Percentiles rank a stretch among this genome's conserved stretches.
phyloP scores from a whole-genome alignment of 768 basidiomycete genomes.

The Clathrus columnatus region DNA sequence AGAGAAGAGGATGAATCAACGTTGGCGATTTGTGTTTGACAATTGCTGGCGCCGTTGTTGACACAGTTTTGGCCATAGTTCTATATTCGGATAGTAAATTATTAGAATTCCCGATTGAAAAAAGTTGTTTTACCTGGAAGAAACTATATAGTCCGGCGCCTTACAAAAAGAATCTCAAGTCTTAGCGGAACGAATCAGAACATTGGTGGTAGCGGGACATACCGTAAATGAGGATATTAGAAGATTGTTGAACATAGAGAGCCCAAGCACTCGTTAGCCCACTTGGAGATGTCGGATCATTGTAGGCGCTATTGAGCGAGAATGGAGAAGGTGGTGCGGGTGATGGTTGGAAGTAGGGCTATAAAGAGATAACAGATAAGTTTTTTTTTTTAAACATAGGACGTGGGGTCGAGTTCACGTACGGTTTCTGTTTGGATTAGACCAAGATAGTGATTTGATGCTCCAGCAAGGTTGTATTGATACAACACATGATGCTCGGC shows the following conservation, averaged over 20 bases:
- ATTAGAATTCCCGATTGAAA: not conserved
- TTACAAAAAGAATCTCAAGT: constrained; percentile 15
- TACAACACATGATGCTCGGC: constrained; percentile 65
- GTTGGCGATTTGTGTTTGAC: constrained; percentile 50
- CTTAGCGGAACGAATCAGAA: not conserved
- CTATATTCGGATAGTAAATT: constrained; percentile 11
- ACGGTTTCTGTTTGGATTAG: constrained; percentile 73
- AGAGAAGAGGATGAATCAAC: constrained; percentile 42
- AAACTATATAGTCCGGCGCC: constrained; percentile 67
- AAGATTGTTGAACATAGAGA: constrained; percentile 41
- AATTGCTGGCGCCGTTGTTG: constrained; percentile 25
- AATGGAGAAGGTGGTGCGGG: constrained; percentile 54
- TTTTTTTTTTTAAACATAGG: not conserved
- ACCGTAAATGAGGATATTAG: constrained; percentile 59
- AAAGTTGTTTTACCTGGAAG: constrained; percentile 37
- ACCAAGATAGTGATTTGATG: constrained; percentile 60
- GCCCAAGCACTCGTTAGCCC: constrained; percentile 45
- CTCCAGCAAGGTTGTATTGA: constrained; percentile 57
- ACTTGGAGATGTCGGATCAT: constrained; percentile 45
- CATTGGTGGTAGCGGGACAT: constrained; percentile 9
- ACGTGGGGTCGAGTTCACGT: constrained; percentile 22
- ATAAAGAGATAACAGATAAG: not conserved
- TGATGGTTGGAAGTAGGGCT: constrained; percentile 65
- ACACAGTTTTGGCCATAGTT: constrained; percentile 47
- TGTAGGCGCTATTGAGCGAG: constrained; percentile 29